Evolutionary conservation across 1,284 basidiomycete genomes (phyloP).

Genomic region (Singerocomus inundabilis): DNA sequence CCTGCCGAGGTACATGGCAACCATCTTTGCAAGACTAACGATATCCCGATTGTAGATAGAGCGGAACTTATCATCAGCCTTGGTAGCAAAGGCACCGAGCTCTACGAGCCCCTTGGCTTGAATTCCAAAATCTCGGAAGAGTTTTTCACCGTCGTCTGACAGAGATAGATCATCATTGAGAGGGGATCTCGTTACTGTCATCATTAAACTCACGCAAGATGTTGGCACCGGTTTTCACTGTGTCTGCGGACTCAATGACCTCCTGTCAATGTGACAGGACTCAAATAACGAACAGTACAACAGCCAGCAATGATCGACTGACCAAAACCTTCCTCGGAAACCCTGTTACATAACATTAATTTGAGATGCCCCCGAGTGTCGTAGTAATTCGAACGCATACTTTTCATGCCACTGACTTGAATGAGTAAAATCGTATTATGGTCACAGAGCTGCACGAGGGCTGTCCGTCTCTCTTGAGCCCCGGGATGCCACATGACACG

Average conservation of each 20-base stretch:
- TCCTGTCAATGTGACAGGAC: conserved; percentile 34
- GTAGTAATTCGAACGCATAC: conserved; percentile 30
- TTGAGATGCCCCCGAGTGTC: background rate
- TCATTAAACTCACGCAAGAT: conserved; percentile 47
- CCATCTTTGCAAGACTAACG: conserved; percentile 53
- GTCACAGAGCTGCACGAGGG: conserved; percentile 55
- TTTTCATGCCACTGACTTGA: conserved; percentile 54
- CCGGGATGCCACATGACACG: conserved; percentile 38
- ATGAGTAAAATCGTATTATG: conserved; percentile 49
- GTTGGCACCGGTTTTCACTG: conserved; percentile 59
- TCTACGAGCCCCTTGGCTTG: conserved; percentile 51
- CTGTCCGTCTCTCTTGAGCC: conserved; percentile 39
- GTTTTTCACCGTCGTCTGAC: conserved; percentile 61
- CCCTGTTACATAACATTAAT: conserved; percentile 21
- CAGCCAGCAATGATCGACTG: conserved; percentile 1
- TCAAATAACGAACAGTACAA: background rate
- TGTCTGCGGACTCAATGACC: conserved; percentile 44
- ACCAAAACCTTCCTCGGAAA: conserved; percentile 45
- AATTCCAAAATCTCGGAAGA: conserved; percentile 61
- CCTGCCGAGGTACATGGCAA: conserved; percentile 48
- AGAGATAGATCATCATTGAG: background rate
- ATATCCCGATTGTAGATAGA: conserved; percentile 43
- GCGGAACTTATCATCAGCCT: conserved; percentile 45
- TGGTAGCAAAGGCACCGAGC: conserved; percentile 49
- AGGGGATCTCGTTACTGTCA: background rate